A percentile compares a stretch with the other conserved stretches of the same genome.
Evolutionary conservation across 2,329 filamentous ascomycete genomes (phyloP).

Genomic region (Penicillium concentricum): DNA sequence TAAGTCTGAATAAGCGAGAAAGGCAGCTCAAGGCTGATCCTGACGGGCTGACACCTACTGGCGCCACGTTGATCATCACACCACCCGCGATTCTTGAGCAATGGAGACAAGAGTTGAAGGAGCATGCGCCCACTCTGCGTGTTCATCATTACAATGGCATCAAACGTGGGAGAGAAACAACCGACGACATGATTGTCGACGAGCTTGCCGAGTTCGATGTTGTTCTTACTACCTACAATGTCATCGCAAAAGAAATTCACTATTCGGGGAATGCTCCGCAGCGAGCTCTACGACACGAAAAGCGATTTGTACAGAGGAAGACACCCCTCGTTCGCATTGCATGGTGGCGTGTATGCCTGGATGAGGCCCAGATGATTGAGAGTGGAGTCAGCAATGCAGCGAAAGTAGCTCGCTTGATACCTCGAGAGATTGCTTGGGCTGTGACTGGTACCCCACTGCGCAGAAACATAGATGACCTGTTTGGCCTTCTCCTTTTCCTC

Average conservation of each 20-base stretch:
- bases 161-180: slow-evolving; percentile 32
- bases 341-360: slow-evolving; percentile 80
- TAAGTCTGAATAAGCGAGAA: slow-evolving; percentile 41
- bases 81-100: slow-evolving; percentile 62
- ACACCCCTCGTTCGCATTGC: slow-evolving; percentile 77
- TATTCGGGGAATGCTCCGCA: slow-evolving; percentile 69
- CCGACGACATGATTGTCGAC: slow-evolving; percentile 45
- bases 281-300: slow-evolving; percentile 64
- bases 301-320: slow-evolving; percentile 63
- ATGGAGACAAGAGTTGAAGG: slow-evolving; percentile 60
- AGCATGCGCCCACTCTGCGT: slow-evolving; percentile 56
- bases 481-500: slow-evolving; percentile 78
- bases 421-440: slow-evolving; percentile 84
- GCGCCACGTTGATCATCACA: slow-evolving; percentile 63
- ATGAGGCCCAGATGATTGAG: slow-evolving; percentile 84
- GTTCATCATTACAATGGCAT: slow-evolving; percentile 60
- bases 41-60: slow-evolving; percentile 40
- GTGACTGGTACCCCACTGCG: slow-evolving; percentile 88
- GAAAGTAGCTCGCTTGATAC: slow-evolving; percentile 73
- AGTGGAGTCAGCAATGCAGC: slow-evolving; percentile 82
- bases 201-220: slow-evolving; percentile 54
- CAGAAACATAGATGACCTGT: slow-evolving; percentile 74
- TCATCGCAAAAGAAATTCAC: slow-evolving; percentile 78
- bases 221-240: slow-evolving; percentile 63
- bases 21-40: slow-evolving; percentile 17